Conservation (phyloP, 2,329 filamentous ascomycete genomes). For the Fusarium austroafricanum region DNA sequence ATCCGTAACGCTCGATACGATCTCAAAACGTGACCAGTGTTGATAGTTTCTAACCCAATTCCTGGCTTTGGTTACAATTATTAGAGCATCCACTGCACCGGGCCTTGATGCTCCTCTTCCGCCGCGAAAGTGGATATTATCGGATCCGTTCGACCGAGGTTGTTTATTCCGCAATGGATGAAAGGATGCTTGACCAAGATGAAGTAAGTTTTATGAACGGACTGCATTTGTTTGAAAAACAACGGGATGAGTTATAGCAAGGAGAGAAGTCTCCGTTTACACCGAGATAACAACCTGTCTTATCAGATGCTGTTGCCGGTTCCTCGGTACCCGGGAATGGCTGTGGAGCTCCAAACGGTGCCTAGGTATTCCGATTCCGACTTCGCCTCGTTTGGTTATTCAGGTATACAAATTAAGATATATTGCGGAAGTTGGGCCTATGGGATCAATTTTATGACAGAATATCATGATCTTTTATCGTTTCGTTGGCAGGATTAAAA, state of each 20-base stretch:
- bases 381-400: not conserved
- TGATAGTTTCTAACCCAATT: accelerated
- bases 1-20: not conserved
- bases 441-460: not conserved
- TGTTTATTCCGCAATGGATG: not conserved
- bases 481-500: not conserved
- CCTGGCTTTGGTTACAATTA: not conserved
- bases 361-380: constrained; percentile 1
- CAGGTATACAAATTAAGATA: not conserved
- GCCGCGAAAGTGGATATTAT: constrained; percentile 33
- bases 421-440: not conserved
- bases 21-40: not conserved
- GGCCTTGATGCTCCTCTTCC: constrained; percentile 5
- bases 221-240: not conserved
- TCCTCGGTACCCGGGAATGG: constrained; percentile 31
- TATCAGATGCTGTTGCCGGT: constrained; percentile 28
- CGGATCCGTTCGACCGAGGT: constrained; percentile 36
- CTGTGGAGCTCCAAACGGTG: constrained; percentile 3
- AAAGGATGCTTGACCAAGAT: not conserved
- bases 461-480: not conserved
- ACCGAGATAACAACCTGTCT: not conserved
- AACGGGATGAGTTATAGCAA: too few relatives aligned
- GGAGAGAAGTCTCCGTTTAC: not conserved
- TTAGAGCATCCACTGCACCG: constrained; percentile 24
- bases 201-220: not conserved